Evolutionary conservation across 83 land plant species (phyloP), one percentile per base, ranked within the genome.

Genomic region (Larix sibirica): DNA sequence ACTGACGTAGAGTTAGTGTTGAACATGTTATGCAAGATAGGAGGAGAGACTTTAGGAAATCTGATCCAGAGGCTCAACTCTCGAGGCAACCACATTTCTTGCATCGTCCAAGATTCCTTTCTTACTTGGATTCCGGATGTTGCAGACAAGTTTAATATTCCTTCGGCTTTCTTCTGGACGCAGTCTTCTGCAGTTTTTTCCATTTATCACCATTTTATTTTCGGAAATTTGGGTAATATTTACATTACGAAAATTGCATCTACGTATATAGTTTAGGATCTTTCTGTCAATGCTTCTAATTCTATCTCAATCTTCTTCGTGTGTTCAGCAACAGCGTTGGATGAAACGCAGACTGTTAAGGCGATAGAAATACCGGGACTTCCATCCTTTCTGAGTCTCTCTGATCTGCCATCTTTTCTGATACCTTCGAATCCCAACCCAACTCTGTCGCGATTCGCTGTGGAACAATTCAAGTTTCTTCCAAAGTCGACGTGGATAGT

Each of bases 241-340:
- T 28, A 28, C 28, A 28, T 28, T 28, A 28, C 28, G 28, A 28
- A 28, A 28, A 28, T n/a, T 90, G 89, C 81, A n/a, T 91, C 47
- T 42, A 3, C 6, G 83, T 91, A 62, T 85, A 80, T 77, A 63
- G 1, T 69, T 90, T 5, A 82, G 77, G 0, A 83, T 91, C 61
- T 90, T 88, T 1, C 14, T 83, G 23, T 92, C 85, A 40, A 54
- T 85, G 47, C 6, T 42, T 42, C 6, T 42, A 42, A 42, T 3
- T 42, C 6, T 42, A 5, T 42, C 47, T 42, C 47, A 42, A 42
- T 42, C 5, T 42, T 42, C 5, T 42, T 42, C 47, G 5, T 5
- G 6, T 42, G 47, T 42, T 42, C 47, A 42, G 26, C 26, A 66
- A 31, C 14, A 31, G 36, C 4, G 14, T 12, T 4, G 36, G 40